Evolutionary conservation across 2,329 filamentous ascomycete species (phyloP), one percentile per base, ranked within the genome.

Genomic region (Celoporthe dispersa): DNA sequence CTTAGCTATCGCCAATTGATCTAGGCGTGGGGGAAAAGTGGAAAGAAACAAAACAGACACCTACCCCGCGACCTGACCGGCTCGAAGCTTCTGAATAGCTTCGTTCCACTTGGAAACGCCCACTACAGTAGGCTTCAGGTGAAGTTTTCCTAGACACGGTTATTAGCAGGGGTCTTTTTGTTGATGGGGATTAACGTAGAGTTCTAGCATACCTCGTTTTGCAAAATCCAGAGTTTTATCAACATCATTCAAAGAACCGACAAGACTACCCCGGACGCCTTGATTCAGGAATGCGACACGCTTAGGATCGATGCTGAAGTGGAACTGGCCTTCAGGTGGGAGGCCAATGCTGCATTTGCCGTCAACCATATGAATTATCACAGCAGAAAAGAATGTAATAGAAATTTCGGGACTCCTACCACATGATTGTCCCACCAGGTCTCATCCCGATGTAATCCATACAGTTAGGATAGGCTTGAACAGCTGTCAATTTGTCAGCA

Each of bases 141-240:
- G 64, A 41, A 68, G 65, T 65, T 60, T 64, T 7, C 65, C 25
- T 67, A 39, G 5, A 25, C 35, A 48, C 4, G 16, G 11, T 14
- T 9, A 37, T 55, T 12, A 25, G 31, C 25, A 28, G 12, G 14
- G n/a, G 9, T 44, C 39, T 11, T 25, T 33, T 59, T 59, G 0
- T 59, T 3, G 3, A 35, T 2, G 48, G 25, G n/a, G 3, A 8
- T 28, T 4, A 41, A 31, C 1, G 14, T 6, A 7, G 7, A 39
- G 5, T 2, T 9, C 16, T 22, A 48, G 16, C 64, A 57, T 66
- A 72, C 72, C 72, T 48, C 72, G 59, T 35, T 61, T 67, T 41
- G 72, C 72, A 59, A 73, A 73, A 8, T 72, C 66, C 25, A 73
- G 55, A 12, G 72, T 64, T 35, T 68, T 70, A 22, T 69, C 72